phyloP scores from a whole-genome alignment of 2,329 filamentous ascomycete genomes.

The Shiraia sp. region DNA sequence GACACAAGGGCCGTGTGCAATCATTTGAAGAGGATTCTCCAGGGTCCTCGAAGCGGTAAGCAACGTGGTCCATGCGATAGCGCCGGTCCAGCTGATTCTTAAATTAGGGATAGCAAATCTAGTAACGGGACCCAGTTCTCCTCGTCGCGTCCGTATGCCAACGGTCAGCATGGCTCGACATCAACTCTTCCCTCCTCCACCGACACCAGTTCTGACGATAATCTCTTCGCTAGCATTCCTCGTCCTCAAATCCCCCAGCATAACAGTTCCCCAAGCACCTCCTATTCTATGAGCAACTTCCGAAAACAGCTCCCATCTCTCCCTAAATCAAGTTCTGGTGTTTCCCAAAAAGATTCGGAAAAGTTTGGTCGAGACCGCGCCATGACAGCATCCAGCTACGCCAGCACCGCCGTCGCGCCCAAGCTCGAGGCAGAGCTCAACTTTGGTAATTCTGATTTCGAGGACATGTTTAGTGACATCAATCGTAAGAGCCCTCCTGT shows the following conservation, averaged over 20 bases:
- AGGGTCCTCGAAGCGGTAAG: slow-evolving; percentile 43
- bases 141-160: slow-evolving; percentile 40
- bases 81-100: slow-evolving; percentile 31
- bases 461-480: slow-evolving; percentile 55
- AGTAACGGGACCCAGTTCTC: slow-evolving; percentile 45
- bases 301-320: slow-evolving; percentile 35
- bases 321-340: slow-evolving; percentile 27
- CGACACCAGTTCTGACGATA: slow-evolving; percentile 43
- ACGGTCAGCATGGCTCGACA: slow-evolving; percentile 41
- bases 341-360: slow-evolving; percentile 21
- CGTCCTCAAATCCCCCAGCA: slow-evolving; percentile 36
- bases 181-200: slow-evolving; percentile 48
- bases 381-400: slow-evolving; percentile 54
- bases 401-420: slow-evolving; percentile 56
- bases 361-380: slow-evolving; percentile 36
- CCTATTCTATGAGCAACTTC: slow-evolving; percentile 20
- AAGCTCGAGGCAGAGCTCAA: slow-evolving; percentile 50
- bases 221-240: slow-evolving; percentile 39
- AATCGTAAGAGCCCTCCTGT: slow-evolving; percentile 37
- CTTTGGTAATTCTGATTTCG: slow-evolving; percentile 43
- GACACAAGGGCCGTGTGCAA: slow-evolving; percentile 38
- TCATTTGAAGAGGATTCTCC: slow-evolving; percentile 44
- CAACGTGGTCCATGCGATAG: slow-evolving; percentile 20
- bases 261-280: slow-evolving; percentile 31
- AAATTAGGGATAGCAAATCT: slow-evolving; percentile 46